These are phyloP conservation scores for Aureobasidium pullulans DNA, from an alignment of 2,329 filamentous ascomycete genomes.

Conservation along the genomic window DNA sequence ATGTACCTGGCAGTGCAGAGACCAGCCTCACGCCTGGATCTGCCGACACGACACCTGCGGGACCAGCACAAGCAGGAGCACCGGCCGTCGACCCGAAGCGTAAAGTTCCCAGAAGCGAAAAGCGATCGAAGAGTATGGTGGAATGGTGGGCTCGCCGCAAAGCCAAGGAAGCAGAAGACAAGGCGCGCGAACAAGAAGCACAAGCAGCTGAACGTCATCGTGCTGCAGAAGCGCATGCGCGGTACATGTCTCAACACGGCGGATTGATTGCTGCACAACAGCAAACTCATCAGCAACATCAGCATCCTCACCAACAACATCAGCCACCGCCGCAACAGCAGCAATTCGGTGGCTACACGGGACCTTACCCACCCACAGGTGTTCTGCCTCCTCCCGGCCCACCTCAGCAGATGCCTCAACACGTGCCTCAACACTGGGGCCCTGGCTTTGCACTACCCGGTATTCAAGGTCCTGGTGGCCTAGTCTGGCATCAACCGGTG, in stretches of 20 bases:
- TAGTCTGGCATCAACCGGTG: not conserved
- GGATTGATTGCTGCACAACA: conserved; percentile 9
- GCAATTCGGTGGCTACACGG: conserved; percentile 4
- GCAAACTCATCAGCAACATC: conserved; percentile 10
- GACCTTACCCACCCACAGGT: conserved; percentile 4
- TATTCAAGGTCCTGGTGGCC: not conserved
- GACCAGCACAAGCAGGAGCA: not conserved
- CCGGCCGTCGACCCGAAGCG: conserved; percentile 1
- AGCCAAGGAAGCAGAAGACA: conserved; percentile 22
- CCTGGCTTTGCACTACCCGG: not conserved
- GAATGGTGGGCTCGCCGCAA: conserved; percentile 41
- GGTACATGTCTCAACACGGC: conserved; percentile 8
- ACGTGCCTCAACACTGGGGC: not conserved
- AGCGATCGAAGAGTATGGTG: conserved; percentile 38
- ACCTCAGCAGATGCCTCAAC: conserved; percentile 1
- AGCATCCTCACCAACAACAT: not conserved
- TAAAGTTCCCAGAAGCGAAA: conserved; percentile 32
- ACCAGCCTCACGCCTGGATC: conserved; percentile 3
- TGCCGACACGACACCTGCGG: not conserved
- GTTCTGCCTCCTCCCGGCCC: not conserved
- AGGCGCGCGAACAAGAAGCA: not conserved
- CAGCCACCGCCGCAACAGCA: not conserved
- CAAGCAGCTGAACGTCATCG: conserved; percentile 9
- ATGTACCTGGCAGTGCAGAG: not conserved
- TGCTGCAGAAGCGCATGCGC: conserved; percentile 4